Conservation (phyloP, 805 yeast species). For the Metschnikowia hibisci region DNA sequence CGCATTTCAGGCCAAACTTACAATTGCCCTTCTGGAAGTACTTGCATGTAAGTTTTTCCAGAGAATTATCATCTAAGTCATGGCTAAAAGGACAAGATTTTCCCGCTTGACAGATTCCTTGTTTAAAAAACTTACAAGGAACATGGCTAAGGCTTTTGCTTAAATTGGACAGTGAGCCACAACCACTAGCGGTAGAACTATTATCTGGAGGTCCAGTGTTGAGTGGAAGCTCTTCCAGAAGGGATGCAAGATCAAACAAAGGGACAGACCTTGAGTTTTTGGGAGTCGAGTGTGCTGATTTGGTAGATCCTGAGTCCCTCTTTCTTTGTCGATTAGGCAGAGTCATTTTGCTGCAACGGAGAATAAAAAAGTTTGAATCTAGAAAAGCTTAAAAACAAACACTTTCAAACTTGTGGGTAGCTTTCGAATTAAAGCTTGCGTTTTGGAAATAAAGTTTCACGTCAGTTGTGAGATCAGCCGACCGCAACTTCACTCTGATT, state of each 20-base stretch:
- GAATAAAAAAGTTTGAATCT: too few species aligned
- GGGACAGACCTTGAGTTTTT: slow-evolving; percentile 3
- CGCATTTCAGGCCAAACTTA: slow-evolving; percentile 92
- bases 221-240: slow-evolving; percentile 15
- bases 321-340: slow-evolving; percentile 1
- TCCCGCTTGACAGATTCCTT: slow-evolving; percentile 96
- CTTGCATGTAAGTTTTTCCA: slow-evolving; percentile 73
- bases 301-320: background rate
- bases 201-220: slow-evolving; percentile 18
- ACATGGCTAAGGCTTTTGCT: slow-evolving; percentile 76
- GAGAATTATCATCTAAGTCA: slow-evolving; percentile 50
- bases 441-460: too few species aligned
- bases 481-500: too few species aligned
- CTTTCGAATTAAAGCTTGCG: background rate
- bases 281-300: background rate
- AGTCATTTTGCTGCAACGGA: background rate
- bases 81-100: slow-evolving; percentile 89
- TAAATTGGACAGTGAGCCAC: slow-evolving; percentile 7
- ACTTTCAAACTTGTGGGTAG: background rate
- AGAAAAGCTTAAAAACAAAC: too few species aligned
- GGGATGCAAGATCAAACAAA: slow-evolving; percentile 9
- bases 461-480: too few species aligned
- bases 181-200: slow-evolving; percentile 8
- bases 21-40: slow-evolving; percentile 96
- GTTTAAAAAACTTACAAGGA: slow-evolving; percentile 90